A percentile compares a stretch with the other conserved stretches of the same genome.
Evolutionary conservation across 352 stramenopile species (phyloP).

Genomic region (Phytophthora syringae): DNA sequence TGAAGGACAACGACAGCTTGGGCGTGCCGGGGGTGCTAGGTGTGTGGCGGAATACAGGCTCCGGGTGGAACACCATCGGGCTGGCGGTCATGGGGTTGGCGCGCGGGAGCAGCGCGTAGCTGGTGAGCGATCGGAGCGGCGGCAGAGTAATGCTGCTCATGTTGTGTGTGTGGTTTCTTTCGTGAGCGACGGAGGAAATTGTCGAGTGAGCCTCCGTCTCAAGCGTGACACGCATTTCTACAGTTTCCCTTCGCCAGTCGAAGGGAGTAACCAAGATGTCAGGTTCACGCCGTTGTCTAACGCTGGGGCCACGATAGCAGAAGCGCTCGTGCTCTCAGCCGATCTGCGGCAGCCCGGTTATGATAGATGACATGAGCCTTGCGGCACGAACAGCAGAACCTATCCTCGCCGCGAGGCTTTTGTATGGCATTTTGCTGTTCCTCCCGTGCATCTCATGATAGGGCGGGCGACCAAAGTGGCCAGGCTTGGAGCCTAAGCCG

Average conservation of each 20-base stretch:
- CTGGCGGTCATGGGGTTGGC: no score
- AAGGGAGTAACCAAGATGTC: slow-evolving; percentile 28
- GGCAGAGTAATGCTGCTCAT: slow-evolving; percentile 26
- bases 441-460: slow-evolving; percentile 36
- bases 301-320: background rate
- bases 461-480: slow-evolving; percentile 10
- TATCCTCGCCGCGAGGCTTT: slow-evolving; percentile 15
- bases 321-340: slow-evolving; percentile 2
- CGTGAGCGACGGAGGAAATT: slow-evolving; percentile 8
- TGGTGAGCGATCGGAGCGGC: slow-evolving; percentile 14
- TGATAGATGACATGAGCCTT: background rate
- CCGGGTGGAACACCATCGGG: background rate
- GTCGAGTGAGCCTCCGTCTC: slow-evolving; percentile 19
- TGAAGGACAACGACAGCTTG: slow-evolving; percentile 35
- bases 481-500: background rate
- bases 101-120: slow-evolving; percentile 3
- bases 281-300: slow-evolving; percentile 9
- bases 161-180: background rate
- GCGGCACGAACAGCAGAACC: slow-evolving; percentile 33
- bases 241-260: slow-evolving; percentile 10
- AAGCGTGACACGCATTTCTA: slow-evolving; percentile 14
- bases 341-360: slow-evolving; percentile 17
- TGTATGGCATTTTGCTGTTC: slow-evolving; percentile 21
- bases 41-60: background rate
- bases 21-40: slow-evolving; percentile 1